Evolutionary conservation across 2,329 filamentous ascomycete genomes (phyloP), one percentile per base, ranked within the genome.

Genomic region (Claviceps lovelessii): DNA sequence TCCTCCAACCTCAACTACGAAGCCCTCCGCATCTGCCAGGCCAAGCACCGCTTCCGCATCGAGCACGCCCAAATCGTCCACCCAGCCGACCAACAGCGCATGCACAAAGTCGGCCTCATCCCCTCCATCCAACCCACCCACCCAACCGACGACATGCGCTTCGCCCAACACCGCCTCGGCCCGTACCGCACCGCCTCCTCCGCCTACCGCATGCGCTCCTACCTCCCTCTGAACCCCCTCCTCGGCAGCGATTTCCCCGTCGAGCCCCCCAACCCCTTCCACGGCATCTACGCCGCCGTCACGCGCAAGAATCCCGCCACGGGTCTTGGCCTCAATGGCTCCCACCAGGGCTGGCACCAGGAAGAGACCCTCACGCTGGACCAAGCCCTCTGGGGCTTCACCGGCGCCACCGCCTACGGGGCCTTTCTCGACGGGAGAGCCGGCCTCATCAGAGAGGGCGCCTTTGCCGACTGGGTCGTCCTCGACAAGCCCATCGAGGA

Each of bases 211-310:
- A 86, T 87, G 83, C 71, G 72, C 11, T 81, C 79, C 0, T 67
- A 86, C 1, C 72, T 84, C 1, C 71, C 76, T 29, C 63, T 76
- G 13, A 66, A 65, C 0, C 78, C 79, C 4, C 68, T 86, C 0
- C 72, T 88, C 1, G 84, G 84, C 2, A 85, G 81, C 51, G 84
- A 87, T 61, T 87, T 87, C 60, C 84, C 84, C 42, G 84, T 88
- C 8, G 84, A 87, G 64, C 84, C 83, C 2, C 77, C 83, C 0
- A 77, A 80, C 60, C 80, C 84, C 2, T 84, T 85, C 58, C 76
- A 83, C 54, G 84, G 84, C 19, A 80, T 87, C 44, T 87, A 85
- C 60, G 83, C 84, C 4, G 84, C 84, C 3, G 74, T 85, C 2
- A 76, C 82, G 13, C 72, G 84, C 54, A 76, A 75, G 46, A 81